Conservation (phyloP, 495 filamentous ascomycete genomes). For the Apiosordaria backusii region DNA sequence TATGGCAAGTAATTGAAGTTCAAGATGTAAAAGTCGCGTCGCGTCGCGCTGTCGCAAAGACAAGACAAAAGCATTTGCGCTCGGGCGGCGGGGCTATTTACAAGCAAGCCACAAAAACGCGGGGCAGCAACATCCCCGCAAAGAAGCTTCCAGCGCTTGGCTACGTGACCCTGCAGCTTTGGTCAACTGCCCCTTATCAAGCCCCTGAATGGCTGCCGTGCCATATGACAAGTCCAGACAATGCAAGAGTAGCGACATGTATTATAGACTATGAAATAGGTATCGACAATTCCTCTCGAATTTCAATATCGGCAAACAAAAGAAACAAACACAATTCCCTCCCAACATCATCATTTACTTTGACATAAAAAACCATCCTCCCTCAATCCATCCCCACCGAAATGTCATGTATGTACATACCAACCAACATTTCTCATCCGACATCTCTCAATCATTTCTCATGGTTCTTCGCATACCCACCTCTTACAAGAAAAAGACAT, state of each 20-base stretch:
- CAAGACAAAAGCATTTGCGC: background rate
- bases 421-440: background rate
- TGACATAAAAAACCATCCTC: background rate
- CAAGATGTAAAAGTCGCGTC: background rate
- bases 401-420: background rate
- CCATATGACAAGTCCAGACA: background rate
- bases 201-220: background rate
- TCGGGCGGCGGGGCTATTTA: too few species aligned
- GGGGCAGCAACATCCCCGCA: background rate
- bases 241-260: background rate
- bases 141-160: background rate
- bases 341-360: background rate
- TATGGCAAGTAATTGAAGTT: background rate
- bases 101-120: background rate
- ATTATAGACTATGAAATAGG: background rate
- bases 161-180: background rate
- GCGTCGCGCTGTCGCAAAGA: background rate
- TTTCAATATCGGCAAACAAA: background rate
- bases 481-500: background rate
- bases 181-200: background rate
- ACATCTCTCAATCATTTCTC: background rate
- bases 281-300: background rate
- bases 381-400: background rate
- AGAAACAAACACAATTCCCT: background rate
- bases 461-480: background rate